phyloP scores from a whole-genome alignment of 345 rosid genomes.

The Sisymbrium irio region DNA sequence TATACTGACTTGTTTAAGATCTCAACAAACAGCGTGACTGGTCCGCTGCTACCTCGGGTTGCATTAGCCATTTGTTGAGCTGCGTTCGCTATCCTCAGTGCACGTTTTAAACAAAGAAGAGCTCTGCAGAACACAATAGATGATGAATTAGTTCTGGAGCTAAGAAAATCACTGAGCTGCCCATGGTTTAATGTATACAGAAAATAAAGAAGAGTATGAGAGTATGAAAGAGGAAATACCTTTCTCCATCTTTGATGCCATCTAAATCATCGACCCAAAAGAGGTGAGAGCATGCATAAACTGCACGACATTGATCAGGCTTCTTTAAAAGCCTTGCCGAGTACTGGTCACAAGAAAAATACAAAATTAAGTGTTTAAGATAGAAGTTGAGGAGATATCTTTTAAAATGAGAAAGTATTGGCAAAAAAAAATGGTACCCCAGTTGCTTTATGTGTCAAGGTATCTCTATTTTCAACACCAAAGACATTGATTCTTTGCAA shows the following conservation, averaged over 20 bases:
- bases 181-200: background rate
- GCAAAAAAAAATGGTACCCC: constrained; percentile 53
- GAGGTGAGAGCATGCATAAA: constrained; percentile 87
- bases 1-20: constrained; percentile 75
- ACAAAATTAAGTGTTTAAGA: background rate
- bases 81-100: constrained; percentile 85
- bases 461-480: constrained; percentile 85
- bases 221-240: constrained; percentile 39
- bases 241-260: constrained; percentile 77
- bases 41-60: constrained; percentile 72
- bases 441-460: constrained; percentile 88
- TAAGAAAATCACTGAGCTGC: background rate
- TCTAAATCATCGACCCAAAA: constrained; percentile 79
- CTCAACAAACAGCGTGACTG: constrained; percentile 75
- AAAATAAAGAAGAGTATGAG: background rate
- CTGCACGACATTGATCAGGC: constrained; percentile 96
- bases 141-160: background rate
- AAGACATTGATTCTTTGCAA: constrained; percentile 88
- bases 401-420: background rate
- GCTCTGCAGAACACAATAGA: constrained; percentile 43
- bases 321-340: constrained; percentile 89
- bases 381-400: background rate
- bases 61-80: constrained; percentile 86
- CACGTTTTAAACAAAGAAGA: constrained; percentile 79
- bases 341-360: constrained; percentile 47